Evolutionary conservation across 192 early-diverging fungal genomes (phyloP), one percentile per base, ranked within the genome.

Genomic region (Coemansia sp.): DNA sequence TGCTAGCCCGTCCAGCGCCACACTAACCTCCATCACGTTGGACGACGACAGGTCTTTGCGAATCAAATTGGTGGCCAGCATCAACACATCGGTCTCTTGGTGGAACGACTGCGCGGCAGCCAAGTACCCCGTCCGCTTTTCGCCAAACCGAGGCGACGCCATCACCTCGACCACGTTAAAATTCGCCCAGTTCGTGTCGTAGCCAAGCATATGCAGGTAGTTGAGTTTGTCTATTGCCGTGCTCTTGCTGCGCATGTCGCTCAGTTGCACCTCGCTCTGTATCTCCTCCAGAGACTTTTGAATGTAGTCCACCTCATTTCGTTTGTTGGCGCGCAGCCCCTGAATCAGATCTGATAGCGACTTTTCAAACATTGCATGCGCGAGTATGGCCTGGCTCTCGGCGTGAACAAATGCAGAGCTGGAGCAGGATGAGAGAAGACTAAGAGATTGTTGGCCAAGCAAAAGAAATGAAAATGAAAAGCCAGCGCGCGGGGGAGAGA

Each of bases 151-250:
- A 51, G 86, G 78, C 2, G 90, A 90, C 4, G 92, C 90, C 94
- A 99, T 97, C 22, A 96, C 92, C 57, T 99, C 92, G 25, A 99
- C 86, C 1, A 97, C 85, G 70, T 96, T 90, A 63, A 99, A 99
- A 3, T 87, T 87, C 1, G 93, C 93, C 93, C 94, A 99, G 17
- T 84, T 85, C 89, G 94, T 93, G 68, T 95, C 92, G 67, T 95
- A 99, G 7, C 97, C 96, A 18, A 93, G 81, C 91, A 94, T 97
- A 81, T 95, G 91, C 33, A 99, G 83, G 81, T 94, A 79, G 37
- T 63, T 77, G 26, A 97, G 79, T 70, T 99, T 99, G 76, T 86
- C 85, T 7, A 97, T 79, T 19, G 94, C 94, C 43, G 72, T 78
- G 22, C 91, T 88, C 68, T 97, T 96, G 37, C 90, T 67, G 66